Percentiles rank a stretch among this genome's conserved stretches.
phyloP scores from a whole-genome alignment of 176 grass and related monocot species.

The Cenchrus purpureus region DNA sequence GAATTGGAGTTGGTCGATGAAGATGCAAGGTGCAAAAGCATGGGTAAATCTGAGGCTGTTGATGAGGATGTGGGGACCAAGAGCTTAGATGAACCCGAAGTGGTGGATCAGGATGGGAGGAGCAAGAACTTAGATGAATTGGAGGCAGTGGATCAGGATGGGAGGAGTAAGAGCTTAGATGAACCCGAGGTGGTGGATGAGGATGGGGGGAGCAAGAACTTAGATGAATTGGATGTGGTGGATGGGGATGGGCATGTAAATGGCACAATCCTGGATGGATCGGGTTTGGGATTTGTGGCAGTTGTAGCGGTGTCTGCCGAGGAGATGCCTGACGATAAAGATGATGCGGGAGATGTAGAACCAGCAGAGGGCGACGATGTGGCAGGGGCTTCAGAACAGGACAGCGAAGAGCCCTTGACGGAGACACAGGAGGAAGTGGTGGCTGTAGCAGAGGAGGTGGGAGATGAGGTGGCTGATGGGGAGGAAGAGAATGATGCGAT shows the following conservation, averaged over 20 bases:
- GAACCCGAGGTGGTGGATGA: not conserved
- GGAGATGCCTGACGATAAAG: not conserved
- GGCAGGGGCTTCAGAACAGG: constrained; percentile 3
- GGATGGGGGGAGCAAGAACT: not conserved
- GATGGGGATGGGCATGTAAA: not conserved
- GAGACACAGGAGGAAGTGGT: constrained; percentile 38
- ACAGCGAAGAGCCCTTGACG: constrained; percentile 28
- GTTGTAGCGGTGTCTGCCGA: constrained; percentile 10
- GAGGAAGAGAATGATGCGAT: constrained; percentile 48
- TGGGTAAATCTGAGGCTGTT: not conserved
- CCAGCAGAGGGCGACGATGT: not conserved
- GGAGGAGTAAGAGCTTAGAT: not conserved
- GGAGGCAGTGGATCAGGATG: not conserved
- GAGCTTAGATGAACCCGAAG: not conserved
- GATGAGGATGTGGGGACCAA: constrained; percentile 18
- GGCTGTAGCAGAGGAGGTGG: constrained; percentile 31
- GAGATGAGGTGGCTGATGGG: constrained; percentile 14
- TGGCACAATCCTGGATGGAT: not conserved
- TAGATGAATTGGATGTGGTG: not conserved
- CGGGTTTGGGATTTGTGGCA: constrained; percentile 21
- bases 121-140: constrained; percentile 29
- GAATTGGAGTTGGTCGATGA: constrained; percentile 23
- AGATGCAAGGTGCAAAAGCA: constrained; percentile 1
- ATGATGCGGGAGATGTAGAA: not conserved
- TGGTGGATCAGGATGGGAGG: constrained; percentile 24